Evolutionary conservation across 192 early-diverging fungal species (phyloP).

Genomic region (Mortierella claussenii): DNA sequence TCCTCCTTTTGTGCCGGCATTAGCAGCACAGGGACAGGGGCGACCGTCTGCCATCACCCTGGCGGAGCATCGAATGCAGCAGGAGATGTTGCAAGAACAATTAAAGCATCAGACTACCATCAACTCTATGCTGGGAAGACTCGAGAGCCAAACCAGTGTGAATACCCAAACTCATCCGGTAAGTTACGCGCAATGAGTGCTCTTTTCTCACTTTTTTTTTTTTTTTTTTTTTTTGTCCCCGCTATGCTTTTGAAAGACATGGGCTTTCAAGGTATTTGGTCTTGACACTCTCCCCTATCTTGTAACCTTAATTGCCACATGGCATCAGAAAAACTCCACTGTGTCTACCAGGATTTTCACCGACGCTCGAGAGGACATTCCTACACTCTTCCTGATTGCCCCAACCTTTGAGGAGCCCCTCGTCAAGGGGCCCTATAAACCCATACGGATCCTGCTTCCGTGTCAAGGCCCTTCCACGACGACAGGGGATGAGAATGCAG

Average conservation of each 20-base stretch:
- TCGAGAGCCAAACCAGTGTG: not conserved
- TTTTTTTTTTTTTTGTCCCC: not conserved
- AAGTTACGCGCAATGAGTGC: not conserved
- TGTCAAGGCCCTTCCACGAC: conserved; percentile 5
- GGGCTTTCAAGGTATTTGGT: too few species aligned
- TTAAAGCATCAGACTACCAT: not conserved
- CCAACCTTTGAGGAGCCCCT: conserved; percentile 9
- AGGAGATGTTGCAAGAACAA: not conserved
- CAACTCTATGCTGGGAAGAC: not conserved
- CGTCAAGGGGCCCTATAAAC: conserved; percentile 6
- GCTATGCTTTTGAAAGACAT: too few species aligned
- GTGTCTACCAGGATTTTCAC: not conserved
- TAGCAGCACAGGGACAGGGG: not conserved
- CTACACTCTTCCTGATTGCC: conserved; percentile 7
- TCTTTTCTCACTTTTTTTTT: not conserved
- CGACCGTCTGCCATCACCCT: not conserved
- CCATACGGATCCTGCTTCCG: conserved; percentile 4
- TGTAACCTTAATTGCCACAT: not conserved
- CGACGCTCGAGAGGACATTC: conserved; percentile 11
- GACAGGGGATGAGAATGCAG: not conserved
- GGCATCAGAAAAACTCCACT: not conserved
- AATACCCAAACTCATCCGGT: not conserved
- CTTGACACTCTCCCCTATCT: not conserved
- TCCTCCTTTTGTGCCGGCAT: not conserved
- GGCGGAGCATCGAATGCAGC: not conserved